Base-by-base conservation (phyloP, 169 alveolate genomes). In the Plasmodium ovale region DNA sequence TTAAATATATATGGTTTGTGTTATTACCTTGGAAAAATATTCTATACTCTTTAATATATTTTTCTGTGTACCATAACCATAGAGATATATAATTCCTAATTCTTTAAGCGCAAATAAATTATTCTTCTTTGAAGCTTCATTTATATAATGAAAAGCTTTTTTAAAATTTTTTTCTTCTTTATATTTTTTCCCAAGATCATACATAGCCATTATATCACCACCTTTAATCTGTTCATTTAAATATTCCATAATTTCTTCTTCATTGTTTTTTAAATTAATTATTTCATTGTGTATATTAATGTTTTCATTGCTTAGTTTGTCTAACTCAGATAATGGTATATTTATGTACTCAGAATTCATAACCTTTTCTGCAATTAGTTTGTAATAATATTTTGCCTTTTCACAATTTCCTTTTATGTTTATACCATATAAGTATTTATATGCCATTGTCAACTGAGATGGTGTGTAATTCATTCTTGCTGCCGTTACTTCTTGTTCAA, bases 161-260 rank as follows among this genome's bases (percentile, higher is more conserved):
- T 33, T 85, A 44, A 68, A 85, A 53, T 85, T 85, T 33, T 72
- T 56, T 60, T 85, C 91, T 47, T 85, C 91, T 58, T 85, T 85
- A 37, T 85, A 85, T 85, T 85, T 85, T 33, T 69, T 85, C 1
- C 91, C 91, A 5, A 85, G 58, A 10, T 85, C 91, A 42, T 85
- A 85, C 87, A 85, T 44, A 21, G 91, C 85, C 91, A 85, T 85
- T 0, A 85, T 87, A 56, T 85, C 91, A 2, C 91, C 91, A 21
- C 91, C 91, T 47, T 69, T 67, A 37, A 85, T 69, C 49, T 85
- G 91, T 12, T 85, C 91, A 27, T 85, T 85, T 56, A 85, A 49
- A 35, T 68, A 85, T 42, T 85, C 91, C 9, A 85, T 29, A 29
- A 85, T 60, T 5, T 85, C 91, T 47, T 85, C 91, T 72, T 85